Evolutionary conservation across 306 rosid genomes (phyloP), one percentile per base, ranked within the genome.

Genomic region (Sechiopsis laciniata): DNA sequence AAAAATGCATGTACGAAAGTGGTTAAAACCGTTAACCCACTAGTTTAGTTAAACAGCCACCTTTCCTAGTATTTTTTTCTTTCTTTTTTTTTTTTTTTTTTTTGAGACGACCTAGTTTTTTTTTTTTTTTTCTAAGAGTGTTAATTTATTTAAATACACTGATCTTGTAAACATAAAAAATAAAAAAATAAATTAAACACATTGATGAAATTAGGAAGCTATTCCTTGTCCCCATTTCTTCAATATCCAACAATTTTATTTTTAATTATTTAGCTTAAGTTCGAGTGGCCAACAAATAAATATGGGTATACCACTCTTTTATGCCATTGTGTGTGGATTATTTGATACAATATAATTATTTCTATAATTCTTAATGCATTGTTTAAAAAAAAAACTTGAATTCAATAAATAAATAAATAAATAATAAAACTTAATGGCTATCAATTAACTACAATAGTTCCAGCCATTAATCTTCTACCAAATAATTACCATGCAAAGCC

Each of bases 221-320:
- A 29, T 66, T 40, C 51, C 26, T 66, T 66, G 53, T 66, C 35
- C 29, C 37, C 55, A 67, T 67, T 20, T 67, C 72, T 42, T 32
- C 55, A 67, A 67, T 65, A 67, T 45, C 29, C 26, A 67, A 68
- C 73, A 68, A 7, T 24, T 17, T 13, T 8, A 20, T 45, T 10
- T 42, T 66, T 42, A 10, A 66, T 42, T 42, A 42, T 19, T 68
- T 20, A 65, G 29, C 16, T 68, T 5, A 45, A 6, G 13, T 19
- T 46, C 9, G 50, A 68, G 73, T 68, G 73, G 73, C 73, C 56
- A 68, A 68, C 73, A 68, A 68, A 46, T 68, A 68, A 46, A 68
- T 46, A 68, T 68, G 73, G 73, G 73, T 37, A 68, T 68, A 55
- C 19, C 71, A 17, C 71, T 53, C 71, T 37, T 65, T 67, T 42